phyloP scores from a whole-genome alignment of 2,329 filamentous ascomycete genomes.

The Monilinia vaccinii-corymbosi region DNA sequence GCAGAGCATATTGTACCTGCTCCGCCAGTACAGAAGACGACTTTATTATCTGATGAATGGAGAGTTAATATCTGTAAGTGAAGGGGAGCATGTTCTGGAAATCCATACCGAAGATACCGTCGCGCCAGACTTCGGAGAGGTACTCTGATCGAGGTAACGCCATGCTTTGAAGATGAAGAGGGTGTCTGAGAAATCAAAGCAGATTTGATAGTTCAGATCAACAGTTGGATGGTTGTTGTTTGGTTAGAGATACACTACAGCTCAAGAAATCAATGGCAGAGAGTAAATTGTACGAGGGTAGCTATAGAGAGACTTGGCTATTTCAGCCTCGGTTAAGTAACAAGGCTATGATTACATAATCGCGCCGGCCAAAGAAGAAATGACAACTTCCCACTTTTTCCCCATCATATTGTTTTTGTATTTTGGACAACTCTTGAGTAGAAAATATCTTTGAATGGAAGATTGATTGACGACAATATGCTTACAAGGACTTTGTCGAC shows the following conservation, averaged over 20 bases:
- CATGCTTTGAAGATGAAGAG: conserved; percentile 9
- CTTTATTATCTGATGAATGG: conserved; percentile 58
- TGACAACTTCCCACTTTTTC: not conserved
- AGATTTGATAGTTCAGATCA: not conserved
- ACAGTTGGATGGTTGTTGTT: too few relatives aligned
- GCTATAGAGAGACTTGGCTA: too few relatives aligned
- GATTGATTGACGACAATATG: conserved; percentile 36
- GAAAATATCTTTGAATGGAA: not conserved
- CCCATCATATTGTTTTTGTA: not conserved
- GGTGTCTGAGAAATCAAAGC: too few relatives aligned
- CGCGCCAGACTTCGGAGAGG: conserved; percentile 74
- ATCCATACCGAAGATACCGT: conserved; percentile 71
- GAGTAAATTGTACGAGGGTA: not conserved
- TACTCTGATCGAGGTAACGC: conserved; percentile 60
- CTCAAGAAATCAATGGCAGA: not conserved
- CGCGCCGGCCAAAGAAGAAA: not conserved
- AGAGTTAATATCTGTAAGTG: conserved; percentile 9
- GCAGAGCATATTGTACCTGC: conserved; percentile 90
- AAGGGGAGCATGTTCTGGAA: not conserved
- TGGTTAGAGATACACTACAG: not conserved
- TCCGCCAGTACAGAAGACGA: conserved; percentile 91
- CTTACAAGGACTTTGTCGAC: conserved; percentile 61
- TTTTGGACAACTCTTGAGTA: not conserved
- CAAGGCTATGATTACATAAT: not conserved
- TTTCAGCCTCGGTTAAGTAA: not conserved